Base-by-base conservation (phyloP, 2,329 filamentous ascomycete genomes). In the Ophiognomonia clavigignenti-juglandacearum region DNA sequence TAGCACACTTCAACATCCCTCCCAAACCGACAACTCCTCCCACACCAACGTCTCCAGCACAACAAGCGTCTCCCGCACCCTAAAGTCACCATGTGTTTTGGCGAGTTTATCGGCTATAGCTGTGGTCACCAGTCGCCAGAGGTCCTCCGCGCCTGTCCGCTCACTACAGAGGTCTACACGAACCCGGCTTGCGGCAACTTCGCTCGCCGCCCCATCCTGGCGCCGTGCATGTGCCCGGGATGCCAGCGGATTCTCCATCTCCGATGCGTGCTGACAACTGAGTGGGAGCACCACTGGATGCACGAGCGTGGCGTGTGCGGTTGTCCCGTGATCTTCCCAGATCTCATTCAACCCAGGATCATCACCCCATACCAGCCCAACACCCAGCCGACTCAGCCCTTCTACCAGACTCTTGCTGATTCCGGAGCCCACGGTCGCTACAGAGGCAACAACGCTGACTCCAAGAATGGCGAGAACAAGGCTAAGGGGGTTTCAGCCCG, bases 51-150 rank as follows among this genome's bases (percentile, higher is more conserved):
- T n/a, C n/a, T n/a, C n/a, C n/a, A n/a, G n/a, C n/a, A n/a, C n/a
- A n/a, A n/a, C n/a, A n/a, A n/a, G n/a, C n/a, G n/a, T n/a, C n/a
- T n/a, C n/a, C n/a, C n/a, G n/a, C n/a, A n/a, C n/a, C n/a, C n/a
- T n/a, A n/a, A n/a, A n/a, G n/a, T 4, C 45, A 61, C 49, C 3
- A 77, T 76, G 73, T 76, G 73, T 53, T 64, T 73, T 57, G 59
- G 63, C 26, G 69, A 74, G 54, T 73, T 63, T 53, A 56, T 72
- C 39, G 67, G 64, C 44, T 76, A 73, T 57, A 65, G 59, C 27
- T 77, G 73, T 56, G 73, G 72, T 14, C 73, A 77, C 58, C 67
- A 65, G 39, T 68, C 66, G 6, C 34, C 65, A 4, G 59, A 64
- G 1, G 60, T 68, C 10, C 60, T 72, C 39, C 64, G 68, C 0